Base-by-base conservation (phyloP, 2,329 filamentous ascomycete species). In the Colletotrichum nymphaeae region DNA sequence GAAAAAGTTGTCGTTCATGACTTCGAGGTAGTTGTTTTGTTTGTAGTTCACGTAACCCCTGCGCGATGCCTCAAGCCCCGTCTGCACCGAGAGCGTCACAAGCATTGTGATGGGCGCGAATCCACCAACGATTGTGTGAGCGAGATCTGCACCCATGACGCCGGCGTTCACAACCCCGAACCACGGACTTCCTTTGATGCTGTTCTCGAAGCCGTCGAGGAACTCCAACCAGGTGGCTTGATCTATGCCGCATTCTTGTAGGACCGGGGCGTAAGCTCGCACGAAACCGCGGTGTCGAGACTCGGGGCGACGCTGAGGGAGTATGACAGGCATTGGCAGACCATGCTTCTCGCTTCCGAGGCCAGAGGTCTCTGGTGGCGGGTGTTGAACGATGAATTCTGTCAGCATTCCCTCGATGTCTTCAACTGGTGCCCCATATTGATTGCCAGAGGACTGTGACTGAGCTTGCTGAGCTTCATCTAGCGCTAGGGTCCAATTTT, bases 1-100 rank as follows among this genome's bases (percentile, higher is more conserved):
- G 64, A 67, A 60, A 28, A 60, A 59, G 12, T 67, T 24, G 3
- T 53, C 64, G 57, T 59, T 67, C 64, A 67, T 67, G 37, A 26
- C 26, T 26, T 67, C 64, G 26, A 67, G 55, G 16, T 59, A 67
- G 19, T 42, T 56, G 14, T 67, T 67, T n/a, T 59, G 37, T 28
- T 57, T 60, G 37, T 35, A 59, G 56, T 67, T 52, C 7, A 67
- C 19, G 56, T 67, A 60, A 19, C 35, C 52, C 37, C 37, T 52
- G 35, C 64, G 64, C 9, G 64, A 67, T 22, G 55, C 46, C 37
- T 67, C 64, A 1, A 67, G 55, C 9, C 55, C 37, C 14, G n/a
- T 59, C 5, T 67, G 64, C 9, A 67, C 22, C 14, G 64, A 37
- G 19, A 52, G 9, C 8, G 55, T 59, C 11, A 30, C 42, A 1